Evolutionary conservation across 2,329 filamentous ascomycete genomes (phyloP), one percentile per base, ranked within the genome.

Genomic region (Malbranchea cinnamomea): DNA sequence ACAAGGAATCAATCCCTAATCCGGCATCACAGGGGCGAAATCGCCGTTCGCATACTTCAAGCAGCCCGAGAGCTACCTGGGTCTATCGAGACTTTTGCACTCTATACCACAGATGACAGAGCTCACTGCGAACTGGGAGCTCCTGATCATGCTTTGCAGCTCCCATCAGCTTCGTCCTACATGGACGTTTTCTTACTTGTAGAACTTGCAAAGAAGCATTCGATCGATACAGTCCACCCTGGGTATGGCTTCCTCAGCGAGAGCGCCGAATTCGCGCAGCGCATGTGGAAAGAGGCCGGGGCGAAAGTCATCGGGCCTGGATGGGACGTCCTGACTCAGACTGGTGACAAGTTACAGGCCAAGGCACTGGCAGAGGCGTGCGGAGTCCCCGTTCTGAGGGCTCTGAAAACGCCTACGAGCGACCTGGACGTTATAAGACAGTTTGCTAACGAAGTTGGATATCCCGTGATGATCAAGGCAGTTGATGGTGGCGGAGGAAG

Each of bases 181-280:
- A 58, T 71, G 41, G 54, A 66, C 38, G 63, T 71, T 18, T 35
- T 57, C 5, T 46, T 55, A 5, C 46, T 74, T 0, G 45, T 71
- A 5, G 33, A 47, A 0, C 46, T 74, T 14, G 63, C 50, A 3
- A 57, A 60, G 32, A 51, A 64, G 21, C 46, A 72, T 41, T 38
- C 50, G 0, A 67, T 74, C 25, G 65, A 72, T 40, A 56, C 66
- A 2, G 53, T 73, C 0, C 68, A 72, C 44, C 68, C 68, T 0
- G 69, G 68, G 4, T 74, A 74, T 50, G 69, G 69, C 6, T 74
- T 92, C 49, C 52, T 73, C 2, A 68, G 63, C 8, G 69, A 73
- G 41, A 67, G 56, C 13, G 52, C 62, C 2, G 58, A 62, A 0
- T 68, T 73, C 29, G 55, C 64, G 0, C 45, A 41, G 22, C 48